phyloP scores from a whole-genome alignment of 169 alveolate species.

The Cryptosporidium sp. region DNA sequence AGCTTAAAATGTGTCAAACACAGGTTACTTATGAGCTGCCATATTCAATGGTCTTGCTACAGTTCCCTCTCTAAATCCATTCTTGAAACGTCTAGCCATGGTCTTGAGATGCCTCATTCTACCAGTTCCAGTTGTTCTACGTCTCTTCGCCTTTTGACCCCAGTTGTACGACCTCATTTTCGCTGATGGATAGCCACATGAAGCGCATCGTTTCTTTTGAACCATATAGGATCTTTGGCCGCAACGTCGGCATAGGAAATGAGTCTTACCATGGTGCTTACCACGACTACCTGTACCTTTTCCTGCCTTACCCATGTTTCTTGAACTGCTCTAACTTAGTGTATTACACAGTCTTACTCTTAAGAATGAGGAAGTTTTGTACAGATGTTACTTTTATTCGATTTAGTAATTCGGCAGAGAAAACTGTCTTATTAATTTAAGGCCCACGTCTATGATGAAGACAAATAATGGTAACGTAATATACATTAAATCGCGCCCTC shows the following conservation, averaged over 20 bases:
- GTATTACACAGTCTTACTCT: background rate
- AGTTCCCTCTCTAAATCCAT: constrained; percentile 96
- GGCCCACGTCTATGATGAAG: constrained; percentile 5
- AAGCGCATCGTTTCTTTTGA: constrained; percentile 95
- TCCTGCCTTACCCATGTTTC: constrained; percentile 92
- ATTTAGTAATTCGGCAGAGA: background rate
- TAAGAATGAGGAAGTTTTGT: background rate
- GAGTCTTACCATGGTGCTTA: constrained; percentile 95
- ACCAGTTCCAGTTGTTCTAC: constrained; percentile 98
- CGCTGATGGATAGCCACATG: constrained; percentile 96
- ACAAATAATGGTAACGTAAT: background rate
- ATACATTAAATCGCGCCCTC: background rate
- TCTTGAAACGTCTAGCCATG: constrained; percentile 94
- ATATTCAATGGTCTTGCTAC: constrained; percentile 82
- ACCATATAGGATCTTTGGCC: constrained; percentile 94
- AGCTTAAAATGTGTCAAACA: background rate
- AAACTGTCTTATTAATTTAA: background rate
- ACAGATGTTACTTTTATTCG: constrained; percentile 5
- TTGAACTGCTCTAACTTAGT: background rate
- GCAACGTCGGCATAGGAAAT: constrained; percentile 95
- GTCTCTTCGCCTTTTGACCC: constrained; percentile 95
- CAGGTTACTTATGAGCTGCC: constrained; percentile 15
- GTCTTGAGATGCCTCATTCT: constrained; percentile 95
- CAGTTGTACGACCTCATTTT: constrained; percentile 95
- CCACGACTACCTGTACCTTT: constrained; percentile 98